Base-by-base conservation (phyloP, 495 filamentous ascomycete species). In the Amphirosellinia nigrospora region DNA sequence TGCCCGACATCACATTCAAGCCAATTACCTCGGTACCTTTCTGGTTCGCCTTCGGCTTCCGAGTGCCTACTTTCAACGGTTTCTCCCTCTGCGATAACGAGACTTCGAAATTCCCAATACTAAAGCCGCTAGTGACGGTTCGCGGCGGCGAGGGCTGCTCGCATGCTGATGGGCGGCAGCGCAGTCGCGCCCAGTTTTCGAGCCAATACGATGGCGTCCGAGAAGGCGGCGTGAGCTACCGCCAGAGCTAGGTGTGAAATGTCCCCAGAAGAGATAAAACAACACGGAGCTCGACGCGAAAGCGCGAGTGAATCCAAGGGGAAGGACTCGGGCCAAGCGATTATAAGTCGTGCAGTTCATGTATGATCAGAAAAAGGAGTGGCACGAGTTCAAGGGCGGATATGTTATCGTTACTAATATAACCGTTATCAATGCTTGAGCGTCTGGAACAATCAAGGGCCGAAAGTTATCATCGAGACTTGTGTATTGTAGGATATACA, bases 1-100 rank as follows among this genome's bases (percentile, higher is more conserved):
- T 93, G n/a, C 79, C 72, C 2, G 80, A 78, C 36, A 77, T 75
- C n/a, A 70, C 74, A 41, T 79, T 70, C 7, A 72, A 59, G 69
- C 73, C 62, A 74, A 64, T 58, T 74, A 74, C 70, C 67, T 78
- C 71, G 64, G 70, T 60, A 61, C 71, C 69, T 65, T 68, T 74
- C 46, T n/a, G 26, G 52, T 75, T 73, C 32, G 72, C 61, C 55
- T 79, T 76, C n/a, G 64, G 53, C 10, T 77, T 70, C 34, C 60
- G 75, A 16, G 73, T 56, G 48, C 64, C 59, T 34, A 58, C 30
- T 45, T 59, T 72, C 38, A 70, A 63, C 23, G 68, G 39, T 23
- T 71, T 64, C 56, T 75, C 76, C 4, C 73, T 77, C 43, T 80
- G 78, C 8, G 76, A 66, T 19, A 75, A 66, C 36, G 75, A 75